phyloP scores from a whole-genome alignment of 2,329 filamentous ascomycete genomes.

The Aspergillus vadensis region DNA sequence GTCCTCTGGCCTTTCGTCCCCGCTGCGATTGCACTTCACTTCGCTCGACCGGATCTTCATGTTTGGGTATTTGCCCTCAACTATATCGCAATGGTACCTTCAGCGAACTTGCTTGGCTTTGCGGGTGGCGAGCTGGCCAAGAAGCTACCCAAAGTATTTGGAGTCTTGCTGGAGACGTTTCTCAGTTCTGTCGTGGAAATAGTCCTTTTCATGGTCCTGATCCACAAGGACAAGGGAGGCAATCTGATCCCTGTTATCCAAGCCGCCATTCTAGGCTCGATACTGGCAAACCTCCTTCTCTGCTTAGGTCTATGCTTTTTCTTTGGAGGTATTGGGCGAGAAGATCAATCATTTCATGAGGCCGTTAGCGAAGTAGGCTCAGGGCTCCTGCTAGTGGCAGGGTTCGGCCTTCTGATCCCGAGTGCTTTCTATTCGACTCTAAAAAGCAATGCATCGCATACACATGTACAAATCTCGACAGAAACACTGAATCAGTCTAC shows the following conservation, averaged over 20 bases:
- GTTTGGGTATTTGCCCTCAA: slow-evolving; percentile 69
- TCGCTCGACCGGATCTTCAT: slow-evolving; percentile 58
- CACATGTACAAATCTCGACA: slow-evolving; percentile 32
- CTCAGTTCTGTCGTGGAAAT: slow-evolving; percentile 79
- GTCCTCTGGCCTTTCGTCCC: slow-evolving; percentile 75
- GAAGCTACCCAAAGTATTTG: slow-evolving; percentile 72
- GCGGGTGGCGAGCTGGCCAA: slow-evolving; percentile 70
- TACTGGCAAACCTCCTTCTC: slow-evolving; percentile 77
- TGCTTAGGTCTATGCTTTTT: slow-evolving; percentile 82
- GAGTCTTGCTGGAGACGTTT: slow-evolving; percentile 53
- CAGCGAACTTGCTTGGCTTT: slow-evolving; percentile 75
- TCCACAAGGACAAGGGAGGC: slow-evolving; percentile 55
- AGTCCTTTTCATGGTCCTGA: slow-evolving; percentile 76
- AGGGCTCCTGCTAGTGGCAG: slow-evolving; percentile 75
- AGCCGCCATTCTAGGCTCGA: slow-evolving; percentile 79
- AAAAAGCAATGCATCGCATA: slow-evolving; percentile 46
- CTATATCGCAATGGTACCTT: slow-evolving; percentile 76
- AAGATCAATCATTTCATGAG: slow-evolving; percentile 71
- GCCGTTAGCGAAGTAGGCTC: slow-evolving; percentile 78
- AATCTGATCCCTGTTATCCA: slow-evolving; percentile 68
- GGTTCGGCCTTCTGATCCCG: slow-evolving; percentile 53
- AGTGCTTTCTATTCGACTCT: slow-evolving; percentile 51
- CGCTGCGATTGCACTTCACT: slow-evolving; percentile 67
- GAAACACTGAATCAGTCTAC: slow-evolving; percentile 55
- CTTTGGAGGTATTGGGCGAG: slow-evolving; percentile 67